These are phyloP conservation scores for Plicaturopsis crispa DNA, from an alignment of 768 basidiomycete species.

Conservation along the genomic window DNA sequence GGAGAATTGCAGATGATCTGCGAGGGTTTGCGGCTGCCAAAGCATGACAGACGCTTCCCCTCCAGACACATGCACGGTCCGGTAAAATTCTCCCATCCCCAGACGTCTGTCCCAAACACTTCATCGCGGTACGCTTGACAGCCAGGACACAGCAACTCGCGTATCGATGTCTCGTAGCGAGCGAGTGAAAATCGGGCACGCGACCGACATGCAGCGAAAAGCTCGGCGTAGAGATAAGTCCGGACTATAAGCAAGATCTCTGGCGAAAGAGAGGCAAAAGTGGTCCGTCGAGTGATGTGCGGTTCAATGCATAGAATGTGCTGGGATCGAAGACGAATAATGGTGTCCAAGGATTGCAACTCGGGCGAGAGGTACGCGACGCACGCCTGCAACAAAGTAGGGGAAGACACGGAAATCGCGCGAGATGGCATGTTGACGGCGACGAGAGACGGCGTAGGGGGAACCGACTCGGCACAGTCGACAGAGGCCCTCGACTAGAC, in stretches of 20 bases:
- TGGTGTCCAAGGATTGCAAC: slow-evolving; percentile 32
- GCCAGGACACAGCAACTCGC: slow-evolving; percentile 37
- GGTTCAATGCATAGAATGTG: slow-evolving; percentile 11
- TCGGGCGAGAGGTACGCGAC: slow-evolving; percentile 42
- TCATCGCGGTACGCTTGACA: slow-evolving; percentile 45
- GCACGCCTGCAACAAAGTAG: slow-evolving; percentile 42
- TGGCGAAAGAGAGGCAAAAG: slow-evolving; percentile 28
- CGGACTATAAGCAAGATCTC: slow-evolving; percentile 51
- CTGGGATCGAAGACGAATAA: slow-evolving; percentile 17
- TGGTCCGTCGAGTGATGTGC: slow-evolving; percentile 3
- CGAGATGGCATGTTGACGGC: too few species aligned
- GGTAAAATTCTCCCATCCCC: slow-evolving; percentile 46
- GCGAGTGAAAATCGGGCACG: not conserved
- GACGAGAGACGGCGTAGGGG: too few species aligned
- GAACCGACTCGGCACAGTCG: too few species aligned
- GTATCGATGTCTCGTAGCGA: slow-evolving; percentile 31
- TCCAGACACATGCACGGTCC: slow-evolving; percentile 39
- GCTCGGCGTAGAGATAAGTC: slow-evolving; percentile 31
- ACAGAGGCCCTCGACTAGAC: too few species aligned
- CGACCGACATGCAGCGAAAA: slow-evolving; percentile 14
- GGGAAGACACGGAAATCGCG: slow-evolving; percentile 29
- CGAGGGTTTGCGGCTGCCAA: slow-evolving; percentile 4
- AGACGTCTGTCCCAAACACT: slow-evolving; percentile 44
- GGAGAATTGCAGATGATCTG: slow-evolving; percentile 4
- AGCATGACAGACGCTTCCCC: slow-evolving; percentile 11